phyloP scores from a whole-genome alignment of 768 basidiomycete genomes.

The Holtermannia corniformis region DNA sequence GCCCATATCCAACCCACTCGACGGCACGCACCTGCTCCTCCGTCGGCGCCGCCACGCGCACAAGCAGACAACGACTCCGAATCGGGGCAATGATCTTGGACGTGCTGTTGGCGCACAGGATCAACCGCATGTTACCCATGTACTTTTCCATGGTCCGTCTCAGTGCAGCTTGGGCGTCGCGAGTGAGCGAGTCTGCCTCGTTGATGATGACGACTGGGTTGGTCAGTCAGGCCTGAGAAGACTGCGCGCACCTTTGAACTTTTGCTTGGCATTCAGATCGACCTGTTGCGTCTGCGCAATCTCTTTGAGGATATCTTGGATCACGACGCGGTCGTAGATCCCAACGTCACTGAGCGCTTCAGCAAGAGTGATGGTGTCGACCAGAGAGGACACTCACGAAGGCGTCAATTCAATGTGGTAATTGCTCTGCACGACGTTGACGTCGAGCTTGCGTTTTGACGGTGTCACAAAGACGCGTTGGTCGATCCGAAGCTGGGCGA shows the following conservation, averaged over 20 bases:
- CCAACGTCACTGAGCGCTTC: conserved; percentile 68
- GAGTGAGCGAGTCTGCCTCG: conserved; percentile 86
- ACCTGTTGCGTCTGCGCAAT: conserved; percentile 99
- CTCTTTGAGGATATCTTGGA: conserved; percentile 94
- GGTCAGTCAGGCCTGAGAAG: neutral
- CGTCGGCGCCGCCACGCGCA: conserved; percentile 83
- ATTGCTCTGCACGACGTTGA: conserved; percentile 95
- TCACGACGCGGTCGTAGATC: conserved; percentile 85
- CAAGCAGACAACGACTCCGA: conserved; percentile 83
- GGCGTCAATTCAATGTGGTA: conserved; percentile 97
- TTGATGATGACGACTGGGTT: conserved; percentile 88
- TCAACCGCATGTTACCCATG: conserved; percentile 94
- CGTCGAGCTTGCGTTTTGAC: conserved; percentile 84
- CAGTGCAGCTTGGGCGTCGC: conserved; percentile 94
- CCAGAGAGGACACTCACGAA: conserved; percentile 57
- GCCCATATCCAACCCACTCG: neutral
- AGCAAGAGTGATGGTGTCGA: neutral
- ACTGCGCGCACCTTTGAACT: conserved; percentile 71
- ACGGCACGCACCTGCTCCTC: conserved; percentile 55
- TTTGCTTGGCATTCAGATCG: conserved; percentile 85
- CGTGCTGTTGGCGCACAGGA: conserved; percentile 91
- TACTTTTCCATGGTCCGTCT: conserved; percentile 99
- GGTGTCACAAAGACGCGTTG: conserved; percentile 92
- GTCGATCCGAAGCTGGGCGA: conserved; percentile 83
- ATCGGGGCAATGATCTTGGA: conserved; percentile 94